A percentile compares a stretch with the other conserved stretches of the same genome.
Evolutionary conservation across 441 rosid species (phyloP).

Genomic region (Capsella rubella): DNA sequence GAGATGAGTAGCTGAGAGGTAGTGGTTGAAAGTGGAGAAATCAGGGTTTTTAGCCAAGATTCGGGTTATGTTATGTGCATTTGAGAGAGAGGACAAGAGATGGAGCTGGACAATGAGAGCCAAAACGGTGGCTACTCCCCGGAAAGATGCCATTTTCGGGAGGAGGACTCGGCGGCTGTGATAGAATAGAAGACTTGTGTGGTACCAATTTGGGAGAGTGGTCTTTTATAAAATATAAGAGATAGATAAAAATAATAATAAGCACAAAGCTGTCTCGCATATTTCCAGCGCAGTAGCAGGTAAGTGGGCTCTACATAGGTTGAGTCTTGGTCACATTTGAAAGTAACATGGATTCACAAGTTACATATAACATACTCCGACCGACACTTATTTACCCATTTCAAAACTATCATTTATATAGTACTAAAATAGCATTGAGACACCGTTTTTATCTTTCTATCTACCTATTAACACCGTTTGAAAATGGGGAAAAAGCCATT

Average conservation of each 20-base stretch:
- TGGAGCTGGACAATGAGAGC: conserved; percentile 27
- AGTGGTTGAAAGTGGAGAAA: conserved; percentile 93
- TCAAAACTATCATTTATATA: no score
- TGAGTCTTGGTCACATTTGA: conserved; percentile 20
- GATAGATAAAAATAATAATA: not conserved
- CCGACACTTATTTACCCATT: conserved; percentile 14
- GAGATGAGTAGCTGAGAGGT: conserved; percentile 81
- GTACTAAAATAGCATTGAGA: no score
- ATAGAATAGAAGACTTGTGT: not conserved
- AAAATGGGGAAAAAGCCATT: no score
- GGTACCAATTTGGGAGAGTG: not conserved
- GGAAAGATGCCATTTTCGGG: conserved; percentile 29
- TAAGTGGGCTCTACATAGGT: conserved; percentile 17
- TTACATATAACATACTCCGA: not conserved
- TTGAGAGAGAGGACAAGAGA: conserved; percentile 41
- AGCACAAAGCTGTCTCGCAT: conserved; percentile 33
- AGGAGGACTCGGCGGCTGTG: not conserved
- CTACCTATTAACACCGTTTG: no score
- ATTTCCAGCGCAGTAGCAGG: conserved; percentile 37
- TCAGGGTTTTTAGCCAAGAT: conserved; percentile 72
- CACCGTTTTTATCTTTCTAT: no score
- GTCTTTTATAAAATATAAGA: not conserved
- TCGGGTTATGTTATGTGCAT: conserved; percentile 80
- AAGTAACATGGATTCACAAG: conserved; percentile 9
- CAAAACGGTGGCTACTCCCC: conserved; percentile 23